Conservation (phyloP, 1,284 basidiomycete species). For the Prillingera fragicola region DNA sequence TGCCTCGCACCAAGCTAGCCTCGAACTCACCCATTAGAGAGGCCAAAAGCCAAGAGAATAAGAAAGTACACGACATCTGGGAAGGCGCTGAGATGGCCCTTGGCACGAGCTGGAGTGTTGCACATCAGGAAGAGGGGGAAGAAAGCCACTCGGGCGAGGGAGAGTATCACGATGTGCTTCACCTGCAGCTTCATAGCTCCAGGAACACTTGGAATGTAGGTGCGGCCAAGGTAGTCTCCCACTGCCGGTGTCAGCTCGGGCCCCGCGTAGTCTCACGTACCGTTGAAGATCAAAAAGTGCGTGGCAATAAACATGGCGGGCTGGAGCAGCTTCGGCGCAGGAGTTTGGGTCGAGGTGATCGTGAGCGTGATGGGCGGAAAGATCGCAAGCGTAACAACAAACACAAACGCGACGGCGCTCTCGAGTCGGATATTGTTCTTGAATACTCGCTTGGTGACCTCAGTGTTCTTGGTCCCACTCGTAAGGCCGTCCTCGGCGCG, state of each 20-base stretch:
- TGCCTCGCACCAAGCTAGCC: slow-evolving; percentile 1
- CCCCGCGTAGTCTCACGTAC: slow-evolving; percentile 47
- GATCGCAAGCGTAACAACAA: slow-evolving; percentile 71
- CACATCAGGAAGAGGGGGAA: slow-evolving; percentile 78
- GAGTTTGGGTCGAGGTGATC: slow-evolving; percentile 59
- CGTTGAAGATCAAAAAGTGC: slow-evolving; percentile 49
- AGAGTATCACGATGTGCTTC: slow-evolving; percentile 46
- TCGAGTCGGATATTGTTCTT: slow-evolving; percentile 65
- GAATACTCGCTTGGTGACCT: slow-evolving; percentile 28
- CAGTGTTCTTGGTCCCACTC: slow-evolving; percentile 11
- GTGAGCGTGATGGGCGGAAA: slow-evolving; percentile 79
- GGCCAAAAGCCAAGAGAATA: slow-evolving; percentile 65
- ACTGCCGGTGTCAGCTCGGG: slow-evolving; percentile 51
- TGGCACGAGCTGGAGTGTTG: slow-evolving; percentile 51
- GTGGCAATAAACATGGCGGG: slow-evolving; percentile 45
- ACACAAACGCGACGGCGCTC: slow-evolving; percentile 67
- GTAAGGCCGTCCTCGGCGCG: slow-evolving; percentile 4
- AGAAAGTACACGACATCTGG: slow-evolving; percentile 70
- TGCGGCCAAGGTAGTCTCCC: slow-evolving; percentile 73
- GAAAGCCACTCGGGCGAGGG: slow-evolving; percentile 65
- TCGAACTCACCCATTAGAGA: slow-evolving; percentile 64
- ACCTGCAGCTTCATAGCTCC: slow-evolving; percentile 36
- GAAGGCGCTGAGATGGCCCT: slow-evolving; percentile 53
- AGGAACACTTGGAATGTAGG: slow-evolving; percentile 61
- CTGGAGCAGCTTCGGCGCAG: slow-evolving; percentile 33